phyloP scores from a whole-genome alignment of 352 stramenopile species.

The Phytophthora sojae region DNA sequence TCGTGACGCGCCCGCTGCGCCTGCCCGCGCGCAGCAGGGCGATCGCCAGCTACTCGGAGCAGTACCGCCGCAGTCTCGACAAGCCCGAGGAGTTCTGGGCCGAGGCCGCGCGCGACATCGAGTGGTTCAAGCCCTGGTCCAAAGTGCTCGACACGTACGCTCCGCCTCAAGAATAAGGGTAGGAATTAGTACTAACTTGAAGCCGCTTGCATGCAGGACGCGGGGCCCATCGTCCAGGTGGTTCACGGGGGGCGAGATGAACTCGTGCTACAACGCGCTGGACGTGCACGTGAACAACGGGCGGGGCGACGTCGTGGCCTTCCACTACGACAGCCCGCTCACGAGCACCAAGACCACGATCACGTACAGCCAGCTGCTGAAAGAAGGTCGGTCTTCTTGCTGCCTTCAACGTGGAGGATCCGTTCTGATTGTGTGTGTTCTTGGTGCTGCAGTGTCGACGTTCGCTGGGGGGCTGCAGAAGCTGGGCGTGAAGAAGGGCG shows the following conservation, averaged over 20 bases:
- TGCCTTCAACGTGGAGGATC: not conserved
- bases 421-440: not conserved
- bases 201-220: constrained; percentile 27
- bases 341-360: constrained; percentile 65
- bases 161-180: not conserved
- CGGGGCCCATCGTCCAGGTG: constrained; percentile 46
- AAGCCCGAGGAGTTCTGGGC: constrained; percentile 59
- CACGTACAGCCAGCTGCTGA: constrained; percentile 80
- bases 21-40: constrained; percentile 3
- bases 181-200: not conserved
- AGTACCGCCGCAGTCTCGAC: constrained; percentile 55
- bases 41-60: constrained; percentile 49
- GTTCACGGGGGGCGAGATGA: constrained; percentile 72
- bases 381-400: constrained; percentile 47
- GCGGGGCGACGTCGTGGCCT: constrained; percentile 57
- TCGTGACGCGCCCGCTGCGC: constrained; percentile 3
- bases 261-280: constrained; percentile 74
- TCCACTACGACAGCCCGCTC: constrained; percentile 70
- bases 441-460: constrained; percentile 46
- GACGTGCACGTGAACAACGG: constrained; percentile 67
- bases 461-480: constrained; percentile 71
- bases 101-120: constrained; percentile 56
- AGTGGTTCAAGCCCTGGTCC: constrained; percentile 63
- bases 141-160: constrained; percentile 55
- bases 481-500: constrained; percentile 78